Conservation (phyloP, 2,329 filamentous ascomycete genomes). For the Shiraia sp. region DNA sequence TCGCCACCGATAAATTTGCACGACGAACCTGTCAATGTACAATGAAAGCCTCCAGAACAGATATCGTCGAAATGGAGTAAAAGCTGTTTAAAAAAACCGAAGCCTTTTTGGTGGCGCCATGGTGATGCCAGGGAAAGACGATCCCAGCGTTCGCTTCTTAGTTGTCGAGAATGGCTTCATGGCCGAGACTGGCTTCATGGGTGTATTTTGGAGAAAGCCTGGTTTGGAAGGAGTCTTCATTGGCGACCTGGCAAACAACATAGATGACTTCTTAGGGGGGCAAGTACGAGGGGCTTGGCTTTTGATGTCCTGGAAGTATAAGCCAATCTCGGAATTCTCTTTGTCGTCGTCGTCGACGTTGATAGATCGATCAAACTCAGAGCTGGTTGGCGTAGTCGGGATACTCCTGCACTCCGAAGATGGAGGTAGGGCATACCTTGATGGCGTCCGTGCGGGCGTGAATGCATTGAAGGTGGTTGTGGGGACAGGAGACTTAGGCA, state of each 20-base stretch:
- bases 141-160: constrained; percentile 26
- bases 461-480: constrained; percentile 24
- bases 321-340: constrained; percentile 43
- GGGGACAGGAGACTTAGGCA: constrained; percentile 22
- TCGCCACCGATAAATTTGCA: too few species aligned
- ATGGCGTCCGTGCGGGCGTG: constrained; percentile 39
- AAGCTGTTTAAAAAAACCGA: constrained; percentile 19
- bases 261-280: constrained; percentile 28
- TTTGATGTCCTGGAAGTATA: constrained; percentile 45
- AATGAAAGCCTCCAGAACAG: neutral
- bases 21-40: constrained; percentile 1
- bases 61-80: constrained; percentile 1
- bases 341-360: constrained; percentile 27
- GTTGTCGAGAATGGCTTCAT: constrained; percentile 24
- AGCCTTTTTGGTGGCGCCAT: constrained; percentile 33
- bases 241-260: constrained; percentile 46
- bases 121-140: constrained; percentile 19
- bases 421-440: constrained; percentile 27
- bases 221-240: constrained; percentile 59
- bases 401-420: constrained; percentile 26
- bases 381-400: constrained; percentile 30
- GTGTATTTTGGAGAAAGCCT: constrained; percentile 27
- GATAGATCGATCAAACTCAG: constrained; percentile 34
- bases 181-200: constrained; percentile 23
- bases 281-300: constrained; percentile 45